Conservation (phyloP, 768 basidiomycete species). For the Heimioporus sp. region DNA sequence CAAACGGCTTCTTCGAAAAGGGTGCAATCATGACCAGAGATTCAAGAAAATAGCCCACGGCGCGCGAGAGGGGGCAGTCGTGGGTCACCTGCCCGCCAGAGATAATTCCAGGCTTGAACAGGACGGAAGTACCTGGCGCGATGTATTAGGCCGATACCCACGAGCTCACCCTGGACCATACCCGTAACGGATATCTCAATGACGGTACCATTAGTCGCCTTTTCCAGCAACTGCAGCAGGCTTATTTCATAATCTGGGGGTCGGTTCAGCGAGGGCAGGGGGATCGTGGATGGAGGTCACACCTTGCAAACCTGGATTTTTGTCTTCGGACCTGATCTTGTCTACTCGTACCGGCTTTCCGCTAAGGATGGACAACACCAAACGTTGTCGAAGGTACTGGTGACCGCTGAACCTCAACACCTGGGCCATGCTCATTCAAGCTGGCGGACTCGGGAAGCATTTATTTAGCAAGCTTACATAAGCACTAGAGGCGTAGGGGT, state of each 20-base stretch:
- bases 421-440: slow-evolving; percentile 34
- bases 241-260: slow-evolving; percentile 87
- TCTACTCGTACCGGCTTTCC: slow-evolving; percentile 84
- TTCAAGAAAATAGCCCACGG: slow-evolving; percentile 94
- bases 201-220: slow-evolving; percentile 88
- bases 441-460: neutral
- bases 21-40: slow-evolving; percentile 87
- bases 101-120: slow-evolving; percentile 91
- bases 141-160: neutral
- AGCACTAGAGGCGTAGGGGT: neutral
- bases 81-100: slow-evolving; percentile 78
- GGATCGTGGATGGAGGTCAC: slow-evolving; percentile 9
- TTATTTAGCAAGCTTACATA: slow-evolving; percentile 24
- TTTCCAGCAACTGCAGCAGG: slow-evolving; percentile 82
- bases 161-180: slow-evolving; percentile 29
- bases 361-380: slow-evolving; percentile 87
- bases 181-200: slow-evolving; percentile 98
- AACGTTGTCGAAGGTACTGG: slow-evolving; percentile 75
- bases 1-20: slow-evolving; percentile 85
- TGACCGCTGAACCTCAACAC: slow-evolving; percentile 74
- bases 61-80: slow-evolving; percentile 85
- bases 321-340: slow-evolving; percentile 87
- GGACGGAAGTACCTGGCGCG: slow-evolving; percentile 76
- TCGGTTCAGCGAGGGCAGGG: neutral
- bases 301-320: slow-evolving; percentile 95